These are phyloP conservation scores for Boletus reticuloceps DNA, from an alignment of 768 basidiomycete species.

Conservation along the genomic window DNA sequence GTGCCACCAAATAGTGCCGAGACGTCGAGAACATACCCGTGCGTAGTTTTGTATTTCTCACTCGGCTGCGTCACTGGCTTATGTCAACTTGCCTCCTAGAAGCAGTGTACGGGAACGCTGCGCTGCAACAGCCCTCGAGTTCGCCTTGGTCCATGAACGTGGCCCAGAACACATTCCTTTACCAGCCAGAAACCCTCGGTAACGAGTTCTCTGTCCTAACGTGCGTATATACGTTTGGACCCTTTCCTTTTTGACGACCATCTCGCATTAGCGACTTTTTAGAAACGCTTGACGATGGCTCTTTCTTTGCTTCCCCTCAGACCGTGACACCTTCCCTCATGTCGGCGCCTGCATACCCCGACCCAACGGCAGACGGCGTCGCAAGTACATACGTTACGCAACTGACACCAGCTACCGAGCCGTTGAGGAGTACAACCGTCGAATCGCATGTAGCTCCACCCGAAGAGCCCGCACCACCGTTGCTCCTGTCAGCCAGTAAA, in stretches of 20 bases:
- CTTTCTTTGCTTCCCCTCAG: conserved; percentile 66
- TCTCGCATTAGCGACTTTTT: conserved; percentile 67
- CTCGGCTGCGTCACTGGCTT: too few species aligned
- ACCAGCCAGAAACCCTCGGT: conserved; percentile 71
- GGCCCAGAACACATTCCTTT: not conserved
- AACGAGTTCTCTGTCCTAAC: conserved; percentile 83
- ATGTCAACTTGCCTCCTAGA: not conserved
- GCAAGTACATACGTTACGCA: conserved; percentile 14
- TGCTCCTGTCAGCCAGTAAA: conserved; percentile 72
- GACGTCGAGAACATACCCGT: too few species aligned
- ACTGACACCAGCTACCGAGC: conserved; percentile 15
- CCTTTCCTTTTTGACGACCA: not conserved
- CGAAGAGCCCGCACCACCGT: conserved; percentile 43
- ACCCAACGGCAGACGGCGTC: conserved; percentile 6
- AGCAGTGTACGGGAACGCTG: not conserved
- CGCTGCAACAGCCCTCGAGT: not conserved
- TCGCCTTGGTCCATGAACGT: not conserved
- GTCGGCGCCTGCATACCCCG: conserved; percentile 36
- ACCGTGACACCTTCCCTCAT: conserved; percentile 50
- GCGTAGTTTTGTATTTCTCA: too few species aligned
- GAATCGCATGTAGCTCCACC: conserved; percentile 27
- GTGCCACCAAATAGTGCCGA: too few species aligned
- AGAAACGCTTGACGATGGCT: conserved; percentile 80
- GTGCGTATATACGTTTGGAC: conserved; percentile 37
- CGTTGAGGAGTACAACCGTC: conserved; percentile 19